Evolutionary conservation across 169 alveolate genomes (phyloP), one percentile per base, ranked within the genome.

Genomic region (Cryptosporidium andersoni): DNA sequence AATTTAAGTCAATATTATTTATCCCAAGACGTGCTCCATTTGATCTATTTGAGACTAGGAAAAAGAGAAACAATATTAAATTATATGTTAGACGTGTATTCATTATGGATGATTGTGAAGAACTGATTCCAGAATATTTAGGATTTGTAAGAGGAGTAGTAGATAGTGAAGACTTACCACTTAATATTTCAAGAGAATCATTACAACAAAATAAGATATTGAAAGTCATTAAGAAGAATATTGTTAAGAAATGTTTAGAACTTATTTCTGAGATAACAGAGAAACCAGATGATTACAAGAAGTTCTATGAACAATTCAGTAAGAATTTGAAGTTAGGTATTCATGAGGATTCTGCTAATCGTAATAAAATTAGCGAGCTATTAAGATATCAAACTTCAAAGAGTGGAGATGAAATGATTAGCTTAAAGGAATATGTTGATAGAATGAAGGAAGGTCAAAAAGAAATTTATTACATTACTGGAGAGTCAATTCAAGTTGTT

Each of bases 21-120:
- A 96, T 97, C 40, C 99, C 99, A 60, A 97, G 97, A 93, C 92
- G 99, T 89, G 99, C 99, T 42, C 99, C 99, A 55, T 98, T 97
- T 95, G 99, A 98, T 89, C 94, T 98, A 89, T 98, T 98, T 90
- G 99, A 98, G 93, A 95, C 98, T 88, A 95, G 98, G 93, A 97
- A 97, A 95, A 98, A 97, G 97, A 93, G 97, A 92, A 97, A 98
- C 92, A 98, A 97, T 97, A 96, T 98, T 93, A 97, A 97, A 91
- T 91, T 98, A 67, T 98, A 98, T 91, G 99, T 98, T 64, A 92
- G 99, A 63, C 94, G 99, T 81, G 99, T 98, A 66, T 98, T 98
- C 95, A 98, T 98, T 91, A 98, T 97, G 99, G 99, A 97, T 93
- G 99, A 98, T 93, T 98, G 99, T 91, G 99, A 97, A 88, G 99